These are phyloP conservation scores for Phlegmacium glaucopus DNA, from an alignment of 768 basidiomycete genomes.

Conservation along the genomic window DNA sequence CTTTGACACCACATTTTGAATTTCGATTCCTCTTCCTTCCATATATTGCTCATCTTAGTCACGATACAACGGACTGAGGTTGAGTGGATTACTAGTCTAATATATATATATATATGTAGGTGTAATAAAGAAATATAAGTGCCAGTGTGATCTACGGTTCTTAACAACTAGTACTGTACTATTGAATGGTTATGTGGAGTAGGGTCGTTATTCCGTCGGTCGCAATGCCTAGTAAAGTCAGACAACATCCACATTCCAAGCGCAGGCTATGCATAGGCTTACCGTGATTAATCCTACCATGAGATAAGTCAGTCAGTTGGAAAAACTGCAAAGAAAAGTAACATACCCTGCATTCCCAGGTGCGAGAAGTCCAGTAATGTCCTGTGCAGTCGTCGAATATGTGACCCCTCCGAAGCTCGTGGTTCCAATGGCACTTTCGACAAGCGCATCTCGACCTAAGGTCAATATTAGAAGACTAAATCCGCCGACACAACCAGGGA, in stretches of 20 bases:
- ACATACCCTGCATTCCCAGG: conserved; percentile 44
- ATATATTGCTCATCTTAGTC: no score
- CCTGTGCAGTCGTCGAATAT: conserved; percentile 44
- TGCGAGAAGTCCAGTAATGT: conserved; percentile 51
- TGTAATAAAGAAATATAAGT: no score
- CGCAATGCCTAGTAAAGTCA: conserved; percentile 43
- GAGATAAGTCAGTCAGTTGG: neutral
- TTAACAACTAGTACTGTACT: no score
- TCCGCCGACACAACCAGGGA: neutral
- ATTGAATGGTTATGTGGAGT: conserved; percentile 47
- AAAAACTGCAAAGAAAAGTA: neutral
- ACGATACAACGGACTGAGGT: no score
- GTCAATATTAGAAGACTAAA: neutral
- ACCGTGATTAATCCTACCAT: conserved; percentile 33
- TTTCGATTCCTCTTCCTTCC: no score
- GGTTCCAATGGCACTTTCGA: conserved; percentile 24
- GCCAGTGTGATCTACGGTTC: no score
- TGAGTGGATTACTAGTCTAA: no score
- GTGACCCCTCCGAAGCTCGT: conserved; percentile 39
- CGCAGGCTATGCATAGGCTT: conserved; percentile 1
- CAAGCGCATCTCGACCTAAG: conserved; percentile 28
- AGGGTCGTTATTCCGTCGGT: conserved; percentile 55
- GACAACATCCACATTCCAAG: neutral
- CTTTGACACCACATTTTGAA: conserved; percentile 53
- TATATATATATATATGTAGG: no score